Conservation (phyloP, 345 rosid genomes). For the Passiflora organensis region DNA sequence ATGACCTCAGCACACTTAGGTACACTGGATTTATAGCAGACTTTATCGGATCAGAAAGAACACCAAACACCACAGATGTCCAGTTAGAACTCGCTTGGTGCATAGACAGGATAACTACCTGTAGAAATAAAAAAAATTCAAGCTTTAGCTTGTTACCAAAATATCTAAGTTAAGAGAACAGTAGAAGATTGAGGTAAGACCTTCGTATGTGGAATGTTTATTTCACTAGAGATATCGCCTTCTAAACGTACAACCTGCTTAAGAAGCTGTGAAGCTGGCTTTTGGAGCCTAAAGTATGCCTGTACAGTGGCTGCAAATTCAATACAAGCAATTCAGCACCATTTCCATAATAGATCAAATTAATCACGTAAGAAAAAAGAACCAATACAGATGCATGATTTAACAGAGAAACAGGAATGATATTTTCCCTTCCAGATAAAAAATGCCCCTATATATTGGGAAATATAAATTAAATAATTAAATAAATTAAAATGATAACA, state of each 20-base stretch:
- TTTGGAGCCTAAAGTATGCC: conserved; percentile 45
- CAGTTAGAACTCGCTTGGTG: conserved; percentile 45
- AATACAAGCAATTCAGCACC: conserved; percentile 1
- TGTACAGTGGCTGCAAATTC: conserved; percentile 55
- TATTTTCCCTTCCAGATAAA: too few relatives aligned
- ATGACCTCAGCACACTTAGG: conserved; percentile 47
- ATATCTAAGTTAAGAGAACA: background rate
- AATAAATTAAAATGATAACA: too few relatives aligned
- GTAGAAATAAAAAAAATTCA: conserved; percentile 17
- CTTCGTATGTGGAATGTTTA: conserved; percentile 52
- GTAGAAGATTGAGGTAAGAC: conserved; percentile 30
- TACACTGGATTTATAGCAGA: conserved; percentile 33
- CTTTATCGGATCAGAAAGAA: conserved; percentile 46
- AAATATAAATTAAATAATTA: too few relatives aligned
- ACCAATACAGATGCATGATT: background rate
- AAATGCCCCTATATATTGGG: too few relatives aligned
- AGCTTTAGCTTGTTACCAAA: background rate
- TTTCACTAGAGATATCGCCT: conserved; percentile 50
- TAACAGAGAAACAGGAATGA: too few relatives aligned
- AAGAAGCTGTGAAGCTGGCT: conserved; percentile 44
- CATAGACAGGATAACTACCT: conserved; percentile 79
- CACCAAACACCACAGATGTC: conserved; percentile 65
- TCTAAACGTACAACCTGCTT: conserved; percentile 39
- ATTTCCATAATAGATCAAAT: background rate
- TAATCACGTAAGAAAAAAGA: background rate